Conservation (phyloP, 352 stramenopile species). For the Hyaloperonospora brassicae region DNA sequence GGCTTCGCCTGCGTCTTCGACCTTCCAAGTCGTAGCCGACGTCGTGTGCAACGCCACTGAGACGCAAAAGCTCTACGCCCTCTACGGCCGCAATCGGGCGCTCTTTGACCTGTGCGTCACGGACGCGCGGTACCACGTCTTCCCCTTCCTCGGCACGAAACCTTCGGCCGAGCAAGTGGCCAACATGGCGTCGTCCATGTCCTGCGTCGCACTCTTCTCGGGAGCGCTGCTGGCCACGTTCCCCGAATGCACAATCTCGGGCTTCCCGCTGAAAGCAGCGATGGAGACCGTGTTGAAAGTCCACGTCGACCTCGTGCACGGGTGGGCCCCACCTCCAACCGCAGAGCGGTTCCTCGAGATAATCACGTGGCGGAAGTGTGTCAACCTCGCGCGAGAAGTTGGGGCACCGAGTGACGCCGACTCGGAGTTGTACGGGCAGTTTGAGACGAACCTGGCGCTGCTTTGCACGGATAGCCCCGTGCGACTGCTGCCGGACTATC, state of each 20-base stretch:
- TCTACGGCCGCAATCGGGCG: conserved; percentile 48
- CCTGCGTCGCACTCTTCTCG: conserved; percentile 43
- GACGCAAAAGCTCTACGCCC: conserved; percentile 33
- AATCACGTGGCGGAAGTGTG: conserved; percentile 37
- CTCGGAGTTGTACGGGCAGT: conserved; percentile 40
- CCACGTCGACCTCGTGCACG: conserved; percentile 30
- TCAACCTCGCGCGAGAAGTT: conserved; percentile 38
- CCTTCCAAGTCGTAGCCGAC: conserved; percentile 42
- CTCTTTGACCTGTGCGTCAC: conserved; percentile 42
- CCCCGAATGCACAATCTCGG: conserved; percentile 43
- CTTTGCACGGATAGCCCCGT: conserved; percentile 26
- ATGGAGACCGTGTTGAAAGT: conserved; percentile 53
- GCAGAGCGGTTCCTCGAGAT: conserved; percentile 37
- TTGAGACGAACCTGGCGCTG: conserved; percentile 31
- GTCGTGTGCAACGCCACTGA: conserved; percentile 36
- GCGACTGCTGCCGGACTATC: conserved; percentile 24
- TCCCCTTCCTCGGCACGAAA: conserved; percentile 38
- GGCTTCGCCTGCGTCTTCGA: conserved; percentile 33
- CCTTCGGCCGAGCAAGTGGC: conserved; percentile 37
- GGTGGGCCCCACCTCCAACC: conserved; percentile 16
- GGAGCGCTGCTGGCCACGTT: conserved; percentile 34
- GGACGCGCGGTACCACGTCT: conserved; percentile 53
- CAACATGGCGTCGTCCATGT: conserved; percentile 26
- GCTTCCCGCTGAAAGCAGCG: conserved; percentile 42
- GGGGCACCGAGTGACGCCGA: conserved; percentile 37